Percentiles rank a stretch among this genome's conserved stretches.
These are phyloP conservation scores for Kalmusia sp. DNA, from an alignment of 2,329 filamentous ascomycete species.

Conservation along the genomic window DNA sequence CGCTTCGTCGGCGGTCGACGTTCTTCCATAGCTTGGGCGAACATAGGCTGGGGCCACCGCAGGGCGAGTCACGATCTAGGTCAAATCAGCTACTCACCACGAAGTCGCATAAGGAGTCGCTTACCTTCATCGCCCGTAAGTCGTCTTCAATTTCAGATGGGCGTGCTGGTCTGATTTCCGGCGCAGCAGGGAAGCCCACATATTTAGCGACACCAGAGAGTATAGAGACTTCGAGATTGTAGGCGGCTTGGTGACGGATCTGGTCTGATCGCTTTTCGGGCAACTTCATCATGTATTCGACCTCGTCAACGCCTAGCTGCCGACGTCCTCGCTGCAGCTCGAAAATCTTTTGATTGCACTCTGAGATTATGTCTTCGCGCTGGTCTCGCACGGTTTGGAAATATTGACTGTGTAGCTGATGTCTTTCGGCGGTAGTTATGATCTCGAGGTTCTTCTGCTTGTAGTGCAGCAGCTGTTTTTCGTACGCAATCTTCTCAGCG, in stretches of 20 bases:
- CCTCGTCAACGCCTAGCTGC: conserved; percentile 76
- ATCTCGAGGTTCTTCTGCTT: conserved; percentile 73
- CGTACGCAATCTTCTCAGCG: conserved; percentile 79
- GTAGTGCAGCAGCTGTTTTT: conserved; percentile 75
- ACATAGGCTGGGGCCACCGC: conserved; percentile 34
- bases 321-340: conserved; percentile 89
- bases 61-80: conserved; percentile 43
- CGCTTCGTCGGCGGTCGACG: conserved; percentile 57
- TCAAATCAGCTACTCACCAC: conserved; percentile 2
- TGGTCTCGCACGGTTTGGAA: conserved; percentile 85
- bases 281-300: conserved; percentile 83
- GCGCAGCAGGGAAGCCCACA: conserved; percentile 95
- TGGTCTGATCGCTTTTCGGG: conserved; percentile 78
- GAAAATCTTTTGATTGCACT: conserved; percentile 88
- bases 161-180: conserved; percentile 77
- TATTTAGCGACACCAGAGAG: conserved; percentile 92
- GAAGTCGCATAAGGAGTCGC: conserved; percentile 40
- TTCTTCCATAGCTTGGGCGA: conserved; percentile 40
- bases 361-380: conserved; percentile 79
- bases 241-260: conserved; percentile 83
- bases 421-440: conserved; percentile 79
- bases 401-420: conserved; percentile 88
- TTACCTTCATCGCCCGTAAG: conserved; percentile 85
- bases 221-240: conserved; percentile 93
- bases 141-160: conserved; percentile 82